A percentile compares a stretch with the other conserved stretches of the same genome.
phyloP scores from a whole-genome alignment of 1,284 basidiomycete genomes.

The Retiboletus fuscus region DNA sequence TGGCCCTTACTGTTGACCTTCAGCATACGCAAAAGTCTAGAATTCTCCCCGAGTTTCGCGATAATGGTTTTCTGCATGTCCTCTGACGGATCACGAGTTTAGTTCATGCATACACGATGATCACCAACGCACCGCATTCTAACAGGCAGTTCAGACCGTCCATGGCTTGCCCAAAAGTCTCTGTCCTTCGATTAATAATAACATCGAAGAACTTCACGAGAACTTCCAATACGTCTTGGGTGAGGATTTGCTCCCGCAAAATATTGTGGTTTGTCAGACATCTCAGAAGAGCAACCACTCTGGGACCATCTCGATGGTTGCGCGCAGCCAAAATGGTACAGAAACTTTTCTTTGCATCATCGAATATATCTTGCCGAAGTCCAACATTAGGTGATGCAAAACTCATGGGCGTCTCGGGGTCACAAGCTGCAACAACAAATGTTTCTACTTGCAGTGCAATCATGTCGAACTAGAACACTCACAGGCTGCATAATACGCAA shows the following conservation, averaged over 20 bases:
- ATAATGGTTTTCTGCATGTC: slow-evolving; percentile 22
- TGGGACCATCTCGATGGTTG: slow-evolving; percentile 33
- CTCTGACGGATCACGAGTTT: slow-evolving; percentile 26
- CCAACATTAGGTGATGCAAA: not conserved
- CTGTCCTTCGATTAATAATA: slow-evolving; percentile 5
- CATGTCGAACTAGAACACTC: slow-evolving; percentile 8
- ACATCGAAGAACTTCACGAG: slow-evolving; percentile 34
- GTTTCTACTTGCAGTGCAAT: too few relatives aligned
- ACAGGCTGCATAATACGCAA: slow-evolving; percentile 46
- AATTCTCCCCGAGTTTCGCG: slow-evolving; percentile 21
- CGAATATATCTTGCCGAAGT: slow-evolving; percentile 14
- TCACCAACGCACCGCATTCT: slow-evolving; percentile 34
- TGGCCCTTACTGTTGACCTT: slow-evolving; percentile 21
- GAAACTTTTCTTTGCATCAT: slow-evolving; percentile 26
- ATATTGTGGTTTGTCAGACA: slow-evolving; percentile 33
- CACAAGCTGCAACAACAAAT: slow-evolving; percentile 24
- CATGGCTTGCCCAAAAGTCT: slow-evolving; percentile 40
- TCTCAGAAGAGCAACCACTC: slow-evolving; percentile 42
- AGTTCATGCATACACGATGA: not conserved
- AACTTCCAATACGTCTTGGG: slow-evolving; percentile 28
- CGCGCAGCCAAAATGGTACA: slow-evolving; percentile 21
- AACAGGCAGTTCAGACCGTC: slow-evolving; percentile 39
- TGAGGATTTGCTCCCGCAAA: slow-evolving; percentile 34
- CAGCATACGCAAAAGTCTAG: slow-evolving; percentile 37
- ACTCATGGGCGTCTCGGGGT: not conserved